Percentiles rank a stretch among this genome's conserved stretches.
phyloP scores from a whole-genome alignment of 805 yeast species.

The Grigorovia yakushimaensis region DNA sequence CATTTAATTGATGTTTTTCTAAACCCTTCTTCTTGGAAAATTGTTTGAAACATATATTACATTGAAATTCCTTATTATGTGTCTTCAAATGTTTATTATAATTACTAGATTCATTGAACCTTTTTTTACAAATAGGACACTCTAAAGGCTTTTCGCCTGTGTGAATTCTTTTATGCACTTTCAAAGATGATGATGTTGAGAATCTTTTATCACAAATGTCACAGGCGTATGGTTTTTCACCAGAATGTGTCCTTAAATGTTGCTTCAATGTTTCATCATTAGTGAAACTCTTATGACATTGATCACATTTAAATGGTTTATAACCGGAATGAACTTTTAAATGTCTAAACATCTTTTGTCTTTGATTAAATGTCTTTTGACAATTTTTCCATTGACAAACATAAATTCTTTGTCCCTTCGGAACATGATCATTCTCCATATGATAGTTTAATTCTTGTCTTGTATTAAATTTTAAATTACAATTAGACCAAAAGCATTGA shows the following conservation, averaged over 20 bases:
- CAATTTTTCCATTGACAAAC: conserved; percentile 75
- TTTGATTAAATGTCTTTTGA: conserved; percentile 61
- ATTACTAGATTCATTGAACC: conserved; percentile 84
- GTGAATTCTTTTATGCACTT: conserved; percentile 77
- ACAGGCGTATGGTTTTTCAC: conserved; percentile 81
- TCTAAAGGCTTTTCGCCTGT: conserved; percentile 82
- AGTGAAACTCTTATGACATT: conserved; percentile 65
- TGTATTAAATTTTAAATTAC: conserved; percentile 40
- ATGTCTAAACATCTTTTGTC: conserved; percentile 81
- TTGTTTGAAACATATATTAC: conserved; percentile 42
- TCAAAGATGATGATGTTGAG: conserved; percentile 72
- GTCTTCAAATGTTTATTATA: conserved; percentile 79
- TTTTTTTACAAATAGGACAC: conserved; percentile 75
- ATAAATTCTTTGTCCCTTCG: conserved; percentile 61
- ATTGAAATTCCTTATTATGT: conserved; percentile 48
- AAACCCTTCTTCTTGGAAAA: conserved; percentile 38
- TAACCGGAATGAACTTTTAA: conserved; percentile 80
- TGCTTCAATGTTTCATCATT: conserved; percentile 69
- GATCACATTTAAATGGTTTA: conserved; percentile 64
- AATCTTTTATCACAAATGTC: conserved; percentile 63
- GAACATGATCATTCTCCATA: conserved; percentile 56
- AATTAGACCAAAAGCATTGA: conserved; percentile 31
- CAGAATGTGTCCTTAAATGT: conserved; percentile 78
- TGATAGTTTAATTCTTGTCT: conserved; percentile 65
- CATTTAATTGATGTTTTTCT: conserved; percentile 29